phyloP scores from a whole-genome alignment of 345 rosid species.

The Eucalyptus curtisii region DNA sequence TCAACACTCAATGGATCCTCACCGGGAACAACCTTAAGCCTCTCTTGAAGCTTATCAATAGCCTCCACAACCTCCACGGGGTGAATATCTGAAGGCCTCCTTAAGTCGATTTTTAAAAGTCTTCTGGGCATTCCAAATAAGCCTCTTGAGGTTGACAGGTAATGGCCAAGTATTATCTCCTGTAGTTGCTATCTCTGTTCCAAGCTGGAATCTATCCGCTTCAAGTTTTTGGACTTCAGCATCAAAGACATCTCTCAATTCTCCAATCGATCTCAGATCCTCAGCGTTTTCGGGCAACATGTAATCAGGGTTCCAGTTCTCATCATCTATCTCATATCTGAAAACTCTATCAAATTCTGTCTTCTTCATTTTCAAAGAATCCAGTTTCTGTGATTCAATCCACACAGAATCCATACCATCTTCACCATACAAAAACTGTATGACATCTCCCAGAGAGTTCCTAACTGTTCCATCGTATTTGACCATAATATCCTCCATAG shows the following conservation, averaged over 20 bases:
- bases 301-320: slow-evolving; percentile 79
- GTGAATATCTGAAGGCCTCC: slow-evolving; percentile 78
- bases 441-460: slow-evolving; percentile 94
- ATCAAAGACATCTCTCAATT: slow-evolving; percentile 85
- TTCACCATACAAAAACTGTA: slow-evolving; percentile 97
- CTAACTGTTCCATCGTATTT: slow-evolving; percentile 98
- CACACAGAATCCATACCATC: slow-evolving; percentile 99
- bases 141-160: slow-evolving; percentile 93
- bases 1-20: slow-evolving; percentile 84
- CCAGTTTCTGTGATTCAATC: slow-evolving; percentile 93
- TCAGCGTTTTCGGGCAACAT: slow-evolving; percentile 76
- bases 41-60: slow-evolving; percentile 94
- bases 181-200: slow-evolving; percentile 84
- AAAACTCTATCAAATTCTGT: slow-evolving; percentile 63
- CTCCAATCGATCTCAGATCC: slow-evolving; percentile 80
- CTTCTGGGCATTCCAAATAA: slow-evolving; percentile 97
- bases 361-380: slow-evolving; percentile 87
- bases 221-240: slow-evolving; percentile 92
- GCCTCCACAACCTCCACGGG: slow-evolving; percentile 97
- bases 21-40: slow-evolving; percentile 91
- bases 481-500: slow-evolving; percentile 99
- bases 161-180: slow-evolving; percentile 92
- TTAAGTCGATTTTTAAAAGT: slow-evolving; percentile 76
- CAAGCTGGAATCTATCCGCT: slow-evolving; percentile 76
- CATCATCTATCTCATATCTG: slow-evolving; percentile 81